These are phyloP conservation scores for Sorghum bicolor DNA, from an alignment of 176 grass and related monocot genomes.

Conservation along the genomic window DNA sequence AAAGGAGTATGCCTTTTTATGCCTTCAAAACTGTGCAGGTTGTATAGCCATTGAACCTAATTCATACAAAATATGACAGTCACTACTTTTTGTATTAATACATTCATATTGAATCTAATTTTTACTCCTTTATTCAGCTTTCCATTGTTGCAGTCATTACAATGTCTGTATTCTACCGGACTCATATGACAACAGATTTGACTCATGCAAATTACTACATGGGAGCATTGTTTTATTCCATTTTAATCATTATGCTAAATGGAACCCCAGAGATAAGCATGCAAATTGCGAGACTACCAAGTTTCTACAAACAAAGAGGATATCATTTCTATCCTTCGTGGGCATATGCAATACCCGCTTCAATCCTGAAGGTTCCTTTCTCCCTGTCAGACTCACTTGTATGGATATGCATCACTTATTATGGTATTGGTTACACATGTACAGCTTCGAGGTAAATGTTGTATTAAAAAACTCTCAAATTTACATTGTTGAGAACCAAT, in stretches of 20 bases:
- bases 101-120: background rate
- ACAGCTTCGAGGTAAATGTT: conserved; percentile 39
- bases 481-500: no score
- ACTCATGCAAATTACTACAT: conserved; percentile 38
- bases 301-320: conserved; percentile 53
- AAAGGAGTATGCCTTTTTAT: conserved; percentile 49
- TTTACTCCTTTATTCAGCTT: background rate
- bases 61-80: no score
- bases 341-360: conserved; percentile 60
- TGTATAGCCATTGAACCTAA: no score
- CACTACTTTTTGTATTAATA: background rate
- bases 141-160: background rate
- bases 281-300: conserved; percentile 51
- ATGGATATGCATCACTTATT: conserved; percentile 62
- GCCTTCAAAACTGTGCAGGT: conserved; percentile 41
- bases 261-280: conserved; percentile 55
- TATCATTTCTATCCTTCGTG: conserved; percentile 63
- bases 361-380: conserved; percentile 52
- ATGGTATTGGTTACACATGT: conserved; percentile 46
- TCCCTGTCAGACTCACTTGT: conserved; percentile 52
- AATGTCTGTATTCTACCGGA: conserved; percentile 18
- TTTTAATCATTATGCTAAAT: conserved; percentile 48
- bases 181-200: conserved; percentile 2
- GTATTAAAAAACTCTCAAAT: background rate
- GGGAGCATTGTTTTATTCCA: conserved; percentile 56